Evolutionary conservation across 805 yeast genomes (phyloP).

Genomic region (Dipodascus albidus): DNA sequence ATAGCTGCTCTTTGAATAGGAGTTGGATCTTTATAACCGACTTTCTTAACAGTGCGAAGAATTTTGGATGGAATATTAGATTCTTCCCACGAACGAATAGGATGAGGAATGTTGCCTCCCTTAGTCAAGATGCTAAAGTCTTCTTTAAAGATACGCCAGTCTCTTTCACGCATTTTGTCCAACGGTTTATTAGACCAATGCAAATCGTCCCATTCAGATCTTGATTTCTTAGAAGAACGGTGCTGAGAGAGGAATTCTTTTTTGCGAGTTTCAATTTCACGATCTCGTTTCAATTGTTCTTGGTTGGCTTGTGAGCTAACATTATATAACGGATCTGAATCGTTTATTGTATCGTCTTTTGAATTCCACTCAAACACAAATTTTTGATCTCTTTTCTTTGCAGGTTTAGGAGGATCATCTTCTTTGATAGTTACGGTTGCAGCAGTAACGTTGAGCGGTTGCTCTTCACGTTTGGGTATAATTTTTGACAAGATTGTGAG

Average conservation of each 20-base stretch:
- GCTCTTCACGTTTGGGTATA: constrained; percentile 1
- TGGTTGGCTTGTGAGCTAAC: constrained; percentile 8
- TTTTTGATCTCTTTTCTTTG: constrained; percentile 17
- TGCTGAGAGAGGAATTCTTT: constrained; percentile 9
- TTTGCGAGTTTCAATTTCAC: constrained; percentile 14
- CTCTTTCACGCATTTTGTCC: constrained; percentile 61
- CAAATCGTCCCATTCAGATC: constrained; percentile 16
- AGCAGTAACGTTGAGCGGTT: neutral
- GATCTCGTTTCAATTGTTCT: constrained; percentile 8
- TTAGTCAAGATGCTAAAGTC: constrained; percentile 58
- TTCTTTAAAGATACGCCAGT: constrained; percentile 81
- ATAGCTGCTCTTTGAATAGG: constrained; percentile 87
- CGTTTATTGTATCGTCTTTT: constrained; percentile 50
- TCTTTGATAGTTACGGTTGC: constrained; percentile 3
- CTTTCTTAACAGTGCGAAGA: constrained; percentile 20
- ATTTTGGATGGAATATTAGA: constrained; percentile 36
- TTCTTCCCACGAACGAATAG: constrained; percentile 70
- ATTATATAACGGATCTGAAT: constrained; percentile 32
- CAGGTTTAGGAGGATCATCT: constrained; percentile 1
- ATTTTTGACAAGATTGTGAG: neutral
- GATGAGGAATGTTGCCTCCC: constrained; percentile 36
- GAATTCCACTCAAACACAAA: constrained; percentile 63
- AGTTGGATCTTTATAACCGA: constrained; percentile 57
- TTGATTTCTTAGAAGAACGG: constrained; percentile 4
- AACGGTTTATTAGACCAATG: constrained; percentile 65